Conservation (phyloP, 2,329 filamentous ascomycete genomes). For the Aureobasidium mangrovei region DNA sequence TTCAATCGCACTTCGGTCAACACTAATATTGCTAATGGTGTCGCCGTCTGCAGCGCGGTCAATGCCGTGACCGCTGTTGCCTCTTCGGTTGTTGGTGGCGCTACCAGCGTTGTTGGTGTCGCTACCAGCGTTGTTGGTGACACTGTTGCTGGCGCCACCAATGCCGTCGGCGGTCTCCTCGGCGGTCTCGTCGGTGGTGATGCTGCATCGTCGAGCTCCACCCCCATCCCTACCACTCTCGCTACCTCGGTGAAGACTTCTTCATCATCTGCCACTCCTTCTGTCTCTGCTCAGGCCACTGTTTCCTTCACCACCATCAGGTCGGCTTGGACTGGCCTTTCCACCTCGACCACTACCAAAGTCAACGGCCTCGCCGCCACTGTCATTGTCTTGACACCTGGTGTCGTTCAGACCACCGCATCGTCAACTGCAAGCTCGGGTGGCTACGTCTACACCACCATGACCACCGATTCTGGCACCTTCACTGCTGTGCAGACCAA, state of each 20-base stretch:
- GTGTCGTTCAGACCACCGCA: not conserved
- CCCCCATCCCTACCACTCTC: conserved; percentile 12
- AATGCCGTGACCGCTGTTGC: not conserved
- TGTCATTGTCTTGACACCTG: conserved; percentile 14
- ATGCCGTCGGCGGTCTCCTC: not conserved
- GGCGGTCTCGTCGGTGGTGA: not conserved
- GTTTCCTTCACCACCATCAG: conserved; percentile 15
- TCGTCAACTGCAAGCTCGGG: not conserved
- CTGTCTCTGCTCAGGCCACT: conserved; percentile 2
- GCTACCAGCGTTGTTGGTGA: not conserved
- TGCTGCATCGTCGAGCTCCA: not conserved
- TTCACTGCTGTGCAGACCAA: conserved; percentile 11
- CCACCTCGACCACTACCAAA: conserved; percentile 10
- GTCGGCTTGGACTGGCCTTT: conserved; percentile 15
- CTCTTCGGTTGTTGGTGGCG: not conserved
- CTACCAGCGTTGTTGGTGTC: not conserved
- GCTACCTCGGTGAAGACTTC: not conserved
- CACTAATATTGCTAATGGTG: not conserved
- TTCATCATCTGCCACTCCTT: conserved; percentile 12
- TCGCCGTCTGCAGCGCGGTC: not conserved
- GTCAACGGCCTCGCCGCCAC: conserved; percentile 12
- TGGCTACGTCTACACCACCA: conserved; percentile 7
- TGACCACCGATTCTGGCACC: conserved; percentile 5
- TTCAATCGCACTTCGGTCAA: conserved; percentile 10
- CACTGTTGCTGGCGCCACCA: not conserved